Base-by-base conservation (phyloP, 2,329 filamentous ascomycete species). In the Sclerotinia subarctica region DNA sequence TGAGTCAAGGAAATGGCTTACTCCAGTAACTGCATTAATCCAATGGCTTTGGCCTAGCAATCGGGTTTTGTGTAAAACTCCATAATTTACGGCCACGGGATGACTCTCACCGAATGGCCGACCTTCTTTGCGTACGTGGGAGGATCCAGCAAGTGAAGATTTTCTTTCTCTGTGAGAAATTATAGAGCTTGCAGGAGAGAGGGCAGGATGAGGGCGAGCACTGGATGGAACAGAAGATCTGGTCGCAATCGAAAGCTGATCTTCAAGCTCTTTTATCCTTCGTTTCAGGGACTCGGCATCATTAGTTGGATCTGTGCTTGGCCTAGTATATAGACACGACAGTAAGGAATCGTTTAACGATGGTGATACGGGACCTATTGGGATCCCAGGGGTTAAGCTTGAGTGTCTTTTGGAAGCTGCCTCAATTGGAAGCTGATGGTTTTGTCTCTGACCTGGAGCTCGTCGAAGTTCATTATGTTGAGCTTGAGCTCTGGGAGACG, bases 11-110 rank as follows among this genome's bases (percentile, higher is more conserved):
- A 47, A 29, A 47, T 32, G 6, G 21, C 42, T 74, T 72, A 86
- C 84, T 56, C 84, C 70, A 0, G 78, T 72, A 15, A 84, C 74
- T 2, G 79, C 79, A 69, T 83, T 85, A n/a, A 86, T 80, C 82
- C 84, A 87, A 72, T 87, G 84, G 42, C 83, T 86, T 72, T 82
- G 82, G 0, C 86, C 86, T 72, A 87, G 85, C 0, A 87, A 73
- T 0, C 85, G 80, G 0, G 82, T 83, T 72, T 88, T 89, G 70
- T 86, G 83, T 26, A 81, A 79, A 11, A 85, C 76, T n/a, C 80
- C 80, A 10, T 81, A 81, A 1, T 76, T 77, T 0, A 82, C 78
- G 0, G 74, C 72, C 3, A 77, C 74, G 17, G 70, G 56, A 32
- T 79, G 74, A 11, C 78, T 77, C 38, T 84, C 80, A 63, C 76